These are phyloP conservation scores for Lachancea quebecensis DNA, from an alignment of 805 yeast species.

Conservation along the genomic window DNA sequence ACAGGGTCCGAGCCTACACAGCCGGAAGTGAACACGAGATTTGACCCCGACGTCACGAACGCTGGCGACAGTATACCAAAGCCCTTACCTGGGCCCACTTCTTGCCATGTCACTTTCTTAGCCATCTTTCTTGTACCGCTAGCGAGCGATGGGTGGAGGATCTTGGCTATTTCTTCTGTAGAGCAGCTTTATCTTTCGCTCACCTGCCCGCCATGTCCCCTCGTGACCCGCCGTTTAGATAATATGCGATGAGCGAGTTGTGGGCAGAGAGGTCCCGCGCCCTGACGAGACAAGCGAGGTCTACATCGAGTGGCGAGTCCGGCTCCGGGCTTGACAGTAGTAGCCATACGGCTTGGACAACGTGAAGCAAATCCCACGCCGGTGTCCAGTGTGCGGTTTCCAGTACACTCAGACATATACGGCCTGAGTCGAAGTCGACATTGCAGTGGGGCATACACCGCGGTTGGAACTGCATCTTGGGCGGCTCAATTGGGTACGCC, in stretches of 20 bases:
- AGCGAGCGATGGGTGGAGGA: background rate
- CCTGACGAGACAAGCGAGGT: conserved; percentile 54
- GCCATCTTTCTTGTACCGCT: conserved; percentile 1
- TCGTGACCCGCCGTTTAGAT: conserved; percentile 7
- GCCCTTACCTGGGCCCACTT: conserved; percentile 26
- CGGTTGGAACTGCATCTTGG: conserved; percentile 41
- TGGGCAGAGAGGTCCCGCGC: conserved; percentile 41
- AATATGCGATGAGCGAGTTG: conserved; percentile 35
- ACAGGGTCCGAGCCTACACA: conserved; percentile 37
- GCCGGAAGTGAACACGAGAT: conserved; percentile 45
- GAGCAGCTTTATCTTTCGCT: background rate
- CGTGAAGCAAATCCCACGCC: conserved; percentile 56
- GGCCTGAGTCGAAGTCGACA: conserved; percentile 49
- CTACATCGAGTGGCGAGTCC: conserved; percentile 63
- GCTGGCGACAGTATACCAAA: conserved; percentile 37
- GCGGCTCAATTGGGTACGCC: conserved; percentile 56
- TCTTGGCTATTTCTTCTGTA: too few relatives aligned
- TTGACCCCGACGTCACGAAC: conserved; percentile 27
- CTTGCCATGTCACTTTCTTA: conserved; percentile 26
- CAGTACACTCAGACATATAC: conserved; percentile 62
- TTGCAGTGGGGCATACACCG: conserved; percentile 42
- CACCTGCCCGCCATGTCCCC: conserved; percentile 1
- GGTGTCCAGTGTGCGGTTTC: conserved; percentile 58
- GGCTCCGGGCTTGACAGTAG: conserved; percentile 62
- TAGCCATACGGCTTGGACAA: conserved; percentile 50